Conservation (phyloP, 2,329 filamentous ascomycete species). For the Claviceps sorghi region DNA sequence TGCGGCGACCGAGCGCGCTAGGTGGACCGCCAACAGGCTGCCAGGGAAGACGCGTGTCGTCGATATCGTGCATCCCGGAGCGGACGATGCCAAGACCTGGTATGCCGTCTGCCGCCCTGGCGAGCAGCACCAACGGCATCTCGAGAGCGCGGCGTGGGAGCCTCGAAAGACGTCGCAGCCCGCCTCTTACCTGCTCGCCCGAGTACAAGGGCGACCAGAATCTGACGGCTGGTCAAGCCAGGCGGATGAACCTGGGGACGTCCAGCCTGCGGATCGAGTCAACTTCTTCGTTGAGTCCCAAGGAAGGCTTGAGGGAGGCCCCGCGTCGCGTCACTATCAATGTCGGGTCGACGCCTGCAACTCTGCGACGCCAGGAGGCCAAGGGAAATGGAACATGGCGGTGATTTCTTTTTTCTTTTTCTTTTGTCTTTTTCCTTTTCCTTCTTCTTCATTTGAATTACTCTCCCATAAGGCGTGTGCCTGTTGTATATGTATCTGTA, state of each 20-base stretch:
- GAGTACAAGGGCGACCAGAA: conserved; percentile 23
- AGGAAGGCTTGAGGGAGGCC: conserved; percentile 12
- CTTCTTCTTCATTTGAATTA: neutral
- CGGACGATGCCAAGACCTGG: conserved; percentile 16
- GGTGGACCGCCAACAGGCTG: conserved; percentile 18
- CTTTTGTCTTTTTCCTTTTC: neutral
- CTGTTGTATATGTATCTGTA: neutral
- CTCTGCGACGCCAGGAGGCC: conserved; percentile 19
- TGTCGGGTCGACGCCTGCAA: conserved; percentile 13
- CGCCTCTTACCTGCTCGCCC: conserved; percentile 39
- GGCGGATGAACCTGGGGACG: conserved; percentile 39
- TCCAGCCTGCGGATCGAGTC: conserved; percentile 20
- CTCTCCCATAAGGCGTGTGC: neutral
- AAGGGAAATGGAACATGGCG: conserved; percentile 15
- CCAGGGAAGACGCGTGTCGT: conserved; percentile 30
- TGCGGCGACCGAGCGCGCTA: conserved; percentile 26
- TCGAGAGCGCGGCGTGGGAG: conserved; percentile 37
- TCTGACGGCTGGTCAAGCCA: conserved; percentile 40
- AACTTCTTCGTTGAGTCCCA: conserved; percentile 12
- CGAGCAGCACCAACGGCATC: conserved; percentile 40
- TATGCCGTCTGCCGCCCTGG: conserved; percentile 28
- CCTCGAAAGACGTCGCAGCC: conserved; percentile 35
- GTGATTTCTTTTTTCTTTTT: conserved; percentile 11
- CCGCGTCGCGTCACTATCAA: conserved; percentile 25
- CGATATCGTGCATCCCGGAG: conserved; percentile 21